phyloP scores from a whole-genome alignment of 1,139 yeast species.

The Yamadazyma oceani region DNA sequence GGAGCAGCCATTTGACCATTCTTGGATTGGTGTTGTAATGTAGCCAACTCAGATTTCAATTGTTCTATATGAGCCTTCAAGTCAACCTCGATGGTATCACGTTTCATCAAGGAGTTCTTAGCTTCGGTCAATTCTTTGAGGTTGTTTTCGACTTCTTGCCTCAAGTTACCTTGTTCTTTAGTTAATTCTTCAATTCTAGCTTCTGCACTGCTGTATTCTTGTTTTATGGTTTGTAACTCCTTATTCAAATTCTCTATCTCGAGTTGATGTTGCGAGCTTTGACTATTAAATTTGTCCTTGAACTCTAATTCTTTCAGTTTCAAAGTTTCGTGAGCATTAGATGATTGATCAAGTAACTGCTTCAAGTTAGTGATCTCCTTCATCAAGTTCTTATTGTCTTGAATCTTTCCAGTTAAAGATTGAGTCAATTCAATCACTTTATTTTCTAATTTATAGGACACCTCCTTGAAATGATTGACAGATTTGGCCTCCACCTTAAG shows the following conservation, averaged over 20 bases:
- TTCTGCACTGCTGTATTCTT: slow-evolving; percentile 63
- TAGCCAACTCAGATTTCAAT: slow-evolving; percentile 63
- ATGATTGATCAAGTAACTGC: slow-evolving; percentile 55
- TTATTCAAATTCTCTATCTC: slow-evolving; percentile 55
- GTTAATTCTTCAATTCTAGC: slow-evolving; percentile 63
- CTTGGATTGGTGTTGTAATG: slow-evolving; percentile 41
- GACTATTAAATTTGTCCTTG: slow-evolving; percentile 44
- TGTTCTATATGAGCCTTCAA: slow-evolving; percentile 68
- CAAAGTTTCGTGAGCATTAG: slow-evolving; percentile 55
- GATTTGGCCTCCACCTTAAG: slow-evolving; percentile 86
- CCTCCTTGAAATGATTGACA: slow-evolving; percentile 85
- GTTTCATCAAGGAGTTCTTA: slow-evolving; percentile 59
- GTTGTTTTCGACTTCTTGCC: slow-evolving; percentile 61
- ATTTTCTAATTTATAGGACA: slow-evolving; percentile 88
- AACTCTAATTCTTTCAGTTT: slow-evolving; percentile 58
- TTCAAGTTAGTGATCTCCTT: slow-evolving; percentile 60
- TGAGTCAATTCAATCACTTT: slow-evolving; percentile 95
- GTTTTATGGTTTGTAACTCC: slow-evolving; percentile 56
- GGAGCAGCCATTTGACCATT: slow-evolving; percentile 10
- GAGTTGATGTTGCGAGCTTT: slow-evolving; percentile 47
- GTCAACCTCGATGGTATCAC: slow-evolving; percentile 67
- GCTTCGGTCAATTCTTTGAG: slow-evolving; percentile 64
- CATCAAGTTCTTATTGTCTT: slow-evolving; percentile 74
- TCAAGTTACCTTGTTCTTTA: slow-evolving; percentile 63
- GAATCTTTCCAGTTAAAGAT: slow-evolving; percentile 70